phyloP scores from a whole-genome alignment of 371 early-diverging fungal genomes.

The Rhizopus arrhizus region DNA sequence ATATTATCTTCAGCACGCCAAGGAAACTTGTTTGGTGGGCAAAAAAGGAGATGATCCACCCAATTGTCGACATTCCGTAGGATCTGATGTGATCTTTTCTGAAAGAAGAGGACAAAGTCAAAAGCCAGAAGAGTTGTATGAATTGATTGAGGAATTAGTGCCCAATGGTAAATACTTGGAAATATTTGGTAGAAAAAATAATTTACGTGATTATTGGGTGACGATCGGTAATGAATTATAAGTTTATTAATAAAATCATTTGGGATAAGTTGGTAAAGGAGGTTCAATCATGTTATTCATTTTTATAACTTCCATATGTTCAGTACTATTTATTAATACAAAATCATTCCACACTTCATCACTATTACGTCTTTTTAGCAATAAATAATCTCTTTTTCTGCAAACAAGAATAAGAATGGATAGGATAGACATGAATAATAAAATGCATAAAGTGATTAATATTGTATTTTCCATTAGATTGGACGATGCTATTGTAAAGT shows the following conservation, averaged over 20 bases:
- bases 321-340: background rate
- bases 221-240: slow-evolving; percentile 93
- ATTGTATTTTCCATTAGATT: slow-evolving; percentile 2
- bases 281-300: background rate
- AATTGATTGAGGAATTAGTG: slow-evolving; percentile 87
- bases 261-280: background rate
- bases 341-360: background rate
- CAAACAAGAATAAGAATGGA: background rate
- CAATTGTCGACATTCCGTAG: slow-evolving; percentile 73
- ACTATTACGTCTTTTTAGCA: background rate
- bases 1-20: slow-evolving; percentile 94
- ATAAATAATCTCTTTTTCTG: background rate
- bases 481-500: background rate
- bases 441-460: background rate
- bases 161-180: slow-evolving; percentile 89
- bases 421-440: background rate
- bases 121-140: slow-evolving; percentile 93
- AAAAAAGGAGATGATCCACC: slow-evolving; percentile 84
- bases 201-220: slow-evolving; percentile 92
- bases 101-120: slow-evolving; percentile 93
- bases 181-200: slow-evolving; percentile 94
- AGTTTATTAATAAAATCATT: background rate
- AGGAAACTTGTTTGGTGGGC: slow-evolving; percentile 93
- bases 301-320: slow-evolving; percentile 3
- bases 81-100: slow-evolving; percentile 89